These are phyloP conservation scores for Marasmius oreades DNA, from an alignment of 1,284 basidiomycete species.

Conservation along the genomic window DNA sequence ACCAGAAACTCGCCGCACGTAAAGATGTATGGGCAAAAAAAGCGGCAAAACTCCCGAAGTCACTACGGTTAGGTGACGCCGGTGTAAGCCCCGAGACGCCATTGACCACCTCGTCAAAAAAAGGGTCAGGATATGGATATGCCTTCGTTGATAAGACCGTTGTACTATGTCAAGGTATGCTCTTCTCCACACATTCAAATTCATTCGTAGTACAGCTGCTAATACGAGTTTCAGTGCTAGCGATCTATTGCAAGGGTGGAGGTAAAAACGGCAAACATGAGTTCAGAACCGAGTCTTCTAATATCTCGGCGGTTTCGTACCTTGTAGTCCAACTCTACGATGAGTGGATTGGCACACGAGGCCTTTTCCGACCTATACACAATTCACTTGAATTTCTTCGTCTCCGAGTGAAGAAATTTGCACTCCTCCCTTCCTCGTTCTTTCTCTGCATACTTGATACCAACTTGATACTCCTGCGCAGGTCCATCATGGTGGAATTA, in stretches of 20 bases:
- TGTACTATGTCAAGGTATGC: neutral
- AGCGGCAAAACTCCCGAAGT: neutral
- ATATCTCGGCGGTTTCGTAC: conserved; percentile 15
- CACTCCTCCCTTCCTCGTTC: neutral
- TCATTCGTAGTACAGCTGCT: neutral
- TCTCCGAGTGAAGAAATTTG: neutral
- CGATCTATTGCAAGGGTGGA: conserved; percentile 4
- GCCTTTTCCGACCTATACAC: neutral
- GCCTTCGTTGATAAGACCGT: neutral
- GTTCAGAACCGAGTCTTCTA: neutral
- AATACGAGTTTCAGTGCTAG: neutral
- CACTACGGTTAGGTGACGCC: neutral
- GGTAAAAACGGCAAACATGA: conserved; percentile 14
- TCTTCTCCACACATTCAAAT: neutral
- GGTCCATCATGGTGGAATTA: neutral
- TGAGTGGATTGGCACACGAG: neutral
- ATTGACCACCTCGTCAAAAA: neutral
- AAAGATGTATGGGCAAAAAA: neutral
- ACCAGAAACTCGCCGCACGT: neutral
- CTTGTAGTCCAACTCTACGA: conserved; percentile 11
- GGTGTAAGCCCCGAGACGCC: neutral
- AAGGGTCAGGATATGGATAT: neutral
- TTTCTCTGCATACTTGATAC: neutral
- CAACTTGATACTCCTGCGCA: neutral
- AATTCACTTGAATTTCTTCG: neutral